These are phyloP conservation scores for Cryphonectria japonica DNA, from an alignment of 2,329 filamentous ascomycete species.

Conservation along the genomic window DNA sequence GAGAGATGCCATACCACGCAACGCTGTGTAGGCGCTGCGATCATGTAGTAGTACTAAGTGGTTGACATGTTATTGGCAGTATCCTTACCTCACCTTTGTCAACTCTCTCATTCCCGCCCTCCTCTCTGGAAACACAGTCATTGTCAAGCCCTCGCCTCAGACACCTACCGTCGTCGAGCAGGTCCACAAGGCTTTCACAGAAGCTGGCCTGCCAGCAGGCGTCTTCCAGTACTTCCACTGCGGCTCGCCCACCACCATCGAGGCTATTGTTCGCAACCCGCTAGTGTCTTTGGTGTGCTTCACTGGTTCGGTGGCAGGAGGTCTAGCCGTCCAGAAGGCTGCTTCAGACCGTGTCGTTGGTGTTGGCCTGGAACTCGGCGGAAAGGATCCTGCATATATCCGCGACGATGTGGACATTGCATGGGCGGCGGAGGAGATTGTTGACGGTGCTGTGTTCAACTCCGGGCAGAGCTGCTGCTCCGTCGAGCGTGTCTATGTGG, in stretches of 20 bases:
- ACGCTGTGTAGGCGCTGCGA: not conserved
- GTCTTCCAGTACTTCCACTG: conserved; percentile 94
- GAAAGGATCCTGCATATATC: conserved; percentile 93
- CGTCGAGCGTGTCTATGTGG: conserved; percentile 88
- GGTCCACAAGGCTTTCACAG: conserved; percentile 72
- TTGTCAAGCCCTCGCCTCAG: conserved; percentile 93
- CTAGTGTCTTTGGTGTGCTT: conserved; percentile 85
- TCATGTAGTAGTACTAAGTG: not conserved
- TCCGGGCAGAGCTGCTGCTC: conserved; percentile 98
- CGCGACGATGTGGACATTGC: conserved; percentile 82
- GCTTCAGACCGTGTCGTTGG: conserved; percentile 82
- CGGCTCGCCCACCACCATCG: conserved; percentile 76
- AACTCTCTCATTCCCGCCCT: conserved; percentile 94
- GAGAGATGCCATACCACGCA: not conserved
- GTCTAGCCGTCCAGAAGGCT: conserved; percentile 82
- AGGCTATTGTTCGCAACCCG: conserved; percentile 76
- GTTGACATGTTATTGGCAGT: conserved; percentile 54
- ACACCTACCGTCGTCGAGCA: conserved; percentile 92
- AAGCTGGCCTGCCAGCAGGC: conserved; percentile 79
- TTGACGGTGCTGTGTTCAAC: conserved; percentile 96
- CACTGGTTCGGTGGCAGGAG: conserved; percentile 88
- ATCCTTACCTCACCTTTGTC: conserved; percentile 90
- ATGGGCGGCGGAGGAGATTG: conserved; percentile 93
- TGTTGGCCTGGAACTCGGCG: conserved; percentile 88
- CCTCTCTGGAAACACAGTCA: conserved; percentile 85